phyloP scores from a whole-genome alignment of 768 basidiomycete genomes.

The Lactarius vividus region DNA sequence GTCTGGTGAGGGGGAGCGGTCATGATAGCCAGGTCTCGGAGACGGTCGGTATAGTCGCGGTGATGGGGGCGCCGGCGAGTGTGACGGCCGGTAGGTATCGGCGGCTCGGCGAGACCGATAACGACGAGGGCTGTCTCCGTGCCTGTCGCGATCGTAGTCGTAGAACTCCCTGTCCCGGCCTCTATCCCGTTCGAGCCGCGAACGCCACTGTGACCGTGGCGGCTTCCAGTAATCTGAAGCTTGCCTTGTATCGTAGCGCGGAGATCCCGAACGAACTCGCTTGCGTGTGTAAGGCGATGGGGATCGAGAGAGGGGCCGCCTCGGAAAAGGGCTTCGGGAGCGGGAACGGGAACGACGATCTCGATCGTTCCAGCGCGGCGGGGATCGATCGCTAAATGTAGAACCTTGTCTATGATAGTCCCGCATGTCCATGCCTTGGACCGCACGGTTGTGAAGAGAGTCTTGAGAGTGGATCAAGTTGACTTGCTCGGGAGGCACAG shows the following conservation, averaged over 20 bases:
- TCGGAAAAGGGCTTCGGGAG: neutral
- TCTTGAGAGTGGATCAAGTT: neutral
- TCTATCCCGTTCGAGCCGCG: neutral
- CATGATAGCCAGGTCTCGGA: neutral
- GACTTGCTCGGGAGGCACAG: neutral
- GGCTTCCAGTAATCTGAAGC: neutral
- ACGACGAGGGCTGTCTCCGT: neutral
- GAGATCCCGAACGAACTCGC: constrained; percentile 13
- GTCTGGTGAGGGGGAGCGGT: neutral
- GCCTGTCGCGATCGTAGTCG: constrained; percentile 4
- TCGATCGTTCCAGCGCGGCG: constrained; percentile 3
- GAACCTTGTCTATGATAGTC: constrained; percentile 5
- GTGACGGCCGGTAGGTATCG: neutral
- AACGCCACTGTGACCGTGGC: neutral
- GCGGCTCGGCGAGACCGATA: constrained; percentile 1
- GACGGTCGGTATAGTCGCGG: constrained; percentile 7
- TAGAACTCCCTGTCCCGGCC: neutral
- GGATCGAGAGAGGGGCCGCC: constrained; percentile 9
- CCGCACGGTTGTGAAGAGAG: neutral
- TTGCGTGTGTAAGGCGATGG: constrained; percentile 16
- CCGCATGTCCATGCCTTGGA: neutral
- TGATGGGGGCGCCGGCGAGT: constrained; percentile 2
- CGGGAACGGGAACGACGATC: constrained; percentile 10
- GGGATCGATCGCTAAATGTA: constrained; percentile 7
- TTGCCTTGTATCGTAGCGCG: constrained; percentile 7